phyloP scores from a whole-genome alignment of 169 alveolate genomes.

The Cardiosporidium cionae region DNA sequence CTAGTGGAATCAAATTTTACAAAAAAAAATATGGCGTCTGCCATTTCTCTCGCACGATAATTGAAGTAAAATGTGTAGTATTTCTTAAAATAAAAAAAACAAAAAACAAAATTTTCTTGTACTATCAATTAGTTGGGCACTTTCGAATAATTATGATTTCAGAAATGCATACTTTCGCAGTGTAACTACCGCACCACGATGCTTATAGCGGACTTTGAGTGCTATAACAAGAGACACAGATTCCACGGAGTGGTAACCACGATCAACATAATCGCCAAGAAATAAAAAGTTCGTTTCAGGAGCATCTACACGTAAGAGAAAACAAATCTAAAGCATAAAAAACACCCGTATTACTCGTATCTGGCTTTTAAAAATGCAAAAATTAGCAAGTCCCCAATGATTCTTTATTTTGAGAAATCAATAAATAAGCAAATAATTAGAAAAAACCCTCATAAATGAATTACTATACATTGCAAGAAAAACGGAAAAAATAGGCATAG shows the following conservation, averaged over 20 bases:
- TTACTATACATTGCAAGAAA: too few relatives aligned
- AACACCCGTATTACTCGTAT: too few relatives aligned
- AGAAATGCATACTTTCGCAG: too few relatives aligned
- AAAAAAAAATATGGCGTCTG: background rate
- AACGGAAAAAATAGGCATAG: too few relatives aligned
- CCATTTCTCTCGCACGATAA: background rate
- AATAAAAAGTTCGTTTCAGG: slow-evolving; percentile 78
- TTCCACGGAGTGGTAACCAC: slow-evolving; percentile 97
- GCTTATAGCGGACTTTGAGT: slow-evolving; percentile 83
- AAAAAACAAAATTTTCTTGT: background rate
- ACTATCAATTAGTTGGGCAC: background rate
- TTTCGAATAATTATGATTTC: background rate
- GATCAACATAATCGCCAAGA: slow-evolving; percentile 99
- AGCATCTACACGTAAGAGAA: too few relatives aligned
- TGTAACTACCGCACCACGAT: slow-evolving; percentile 43
- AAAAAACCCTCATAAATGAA: too few relatives aligned
- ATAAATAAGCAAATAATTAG: too few relatives aligned
- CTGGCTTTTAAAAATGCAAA: too few relatives aligned
- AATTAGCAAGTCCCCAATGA: too few relatives aligned
- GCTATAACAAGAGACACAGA: slow-evolving; percentile 93
- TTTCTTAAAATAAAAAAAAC: background rate
- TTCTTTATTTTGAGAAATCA: too few relatives aligned
- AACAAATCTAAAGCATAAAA: too few relatives aligned
- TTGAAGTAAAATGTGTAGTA: background rate
- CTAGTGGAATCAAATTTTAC: background rate